Base-by-base conservation (phyloP, 345 rosid genomes). In the Durio zibethinus region DNA sequence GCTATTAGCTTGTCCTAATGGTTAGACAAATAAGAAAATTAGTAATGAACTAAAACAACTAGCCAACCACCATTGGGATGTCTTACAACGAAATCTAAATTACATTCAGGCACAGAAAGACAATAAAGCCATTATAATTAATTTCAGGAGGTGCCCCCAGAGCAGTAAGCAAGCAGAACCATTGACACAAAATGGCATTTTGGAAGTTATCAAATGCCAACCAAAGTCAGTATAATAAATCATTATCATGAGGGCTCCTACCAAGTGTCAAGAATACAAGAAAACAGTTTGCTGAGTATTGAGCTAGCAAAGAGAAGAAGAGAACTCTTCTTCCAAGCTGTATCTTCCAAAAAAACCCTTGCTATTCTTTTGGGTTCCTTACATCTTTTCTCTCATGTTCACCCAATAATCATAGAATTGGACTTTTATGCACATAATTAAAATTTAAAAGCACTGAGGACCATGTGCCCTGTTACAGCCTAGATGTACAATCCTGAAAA, bases 1-100 rank as follows among this genome's bases (percentile, higher is more conserved):
- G 80, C 76, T 77, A 84, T 77, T 79, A 70, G 80, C 63, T 77
- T 84, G 88, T 73, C 89, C 99, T 96, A 81, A 79, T 77, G 78
- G 78, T 62, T 25, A 76, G 69, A 78, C 15, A 48, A 80, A 80
- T 20, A 48, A 36, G 14, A 36, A 68, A 73, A 79, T 50, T 14
- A 77, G 15, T 27, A 31, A 53, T 18, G 56, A 76, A 54, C 57
- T 27, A 21, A 66, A 43, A 68, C 73, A 21, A 42, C 53, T 21
- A 18, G 57, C 29, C 33, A 2, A 12, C 18, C 50, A 62, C 52
- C 23, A n/a, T 15, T n/a, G 7, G 38, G 38, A 72, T 61, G 20
- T 65, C 48, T 38, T 20, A 12, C 8, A 10, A 16, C 64, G 36
- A 76, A 63, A 50, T 66, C 36, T 8, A 29, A 63, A 35, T 8